Evolutionary conservation across 768 basidiomycete species (phyloP).

Genomic region (Rhizopogon vulgaris): DNA sequence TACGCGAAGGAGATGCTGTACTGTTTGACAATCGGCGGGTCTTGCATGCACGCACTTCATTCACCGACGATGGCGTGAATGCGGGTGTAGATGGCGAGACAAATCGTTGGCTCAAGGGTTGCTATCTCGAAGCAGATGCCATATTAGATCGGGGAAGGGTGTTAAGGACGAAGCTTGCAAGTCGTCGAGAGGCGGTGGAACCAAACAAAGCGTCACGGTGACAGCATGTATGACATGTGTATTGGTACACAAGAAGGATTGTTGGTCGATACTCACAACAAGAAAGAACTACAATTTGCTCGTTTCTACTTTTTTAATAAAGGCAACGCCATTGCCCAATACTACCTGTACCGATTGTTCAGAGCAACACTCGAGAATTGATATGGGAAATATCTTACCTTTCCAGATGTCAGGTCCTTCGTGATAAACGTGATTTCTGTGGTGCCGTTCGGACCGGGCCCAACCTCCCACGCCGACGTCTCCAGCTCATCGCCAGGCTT

Average conservation of each 20-base stretch:
- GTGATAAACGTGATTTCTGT: slow-evolving; percentile 57
- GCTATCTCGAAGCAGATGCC: slow-evolving; percentile 65
- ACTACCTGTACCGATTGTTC: slow-evolving; percentile 29
- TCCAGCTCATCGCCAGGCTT: slow-evolving; percentile 78
- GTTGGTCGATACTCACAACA: background rate
- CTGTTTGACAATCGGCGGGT: slow-evolving; percentile 91
- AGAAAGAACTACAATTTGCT: slow-evolving; percentile 32
- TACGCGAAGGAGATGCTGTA: slow-evolving; percentile 80
- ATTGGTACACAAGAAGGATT: background rate
- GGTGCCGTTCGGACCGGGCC: slow-evolving; percentile 53
- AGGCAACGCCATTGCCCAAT: slow-evolving; percentile 60
- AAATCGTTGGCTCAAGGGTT: slow-evolving; percentile 88
- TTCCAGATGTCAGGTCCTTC: slow-evolving; percentile 53
- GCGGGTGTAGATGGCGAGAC: slow-evolving; percentile 35
- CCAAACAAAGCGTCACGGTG: background rate
- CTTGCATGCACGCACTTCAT: slow-evolving; percentile 81
- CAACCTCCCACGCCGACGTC: slow-evolving; percentile 76
- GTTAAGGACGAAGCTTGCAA: slow-evolving; percentile 27
- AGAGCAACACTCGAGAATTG: slow-evolving; percentile 1
- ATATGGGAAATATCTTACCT: slow-evolving; percentile 30
- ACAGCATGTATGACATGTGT: background rate
- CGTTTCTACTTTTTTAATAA: slow-evolving; percentile 46
- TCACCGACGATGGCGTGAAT: slow-evolving; percentile 33
- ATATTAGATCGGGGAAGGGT: slow-evolving; percentile 57
- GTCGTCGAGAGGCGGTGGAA: background rate